phyloP scores from a whole-genome alignment of 2,329 filamentous ascomycete species.

The Calonectria hongkongensis region DNA sequence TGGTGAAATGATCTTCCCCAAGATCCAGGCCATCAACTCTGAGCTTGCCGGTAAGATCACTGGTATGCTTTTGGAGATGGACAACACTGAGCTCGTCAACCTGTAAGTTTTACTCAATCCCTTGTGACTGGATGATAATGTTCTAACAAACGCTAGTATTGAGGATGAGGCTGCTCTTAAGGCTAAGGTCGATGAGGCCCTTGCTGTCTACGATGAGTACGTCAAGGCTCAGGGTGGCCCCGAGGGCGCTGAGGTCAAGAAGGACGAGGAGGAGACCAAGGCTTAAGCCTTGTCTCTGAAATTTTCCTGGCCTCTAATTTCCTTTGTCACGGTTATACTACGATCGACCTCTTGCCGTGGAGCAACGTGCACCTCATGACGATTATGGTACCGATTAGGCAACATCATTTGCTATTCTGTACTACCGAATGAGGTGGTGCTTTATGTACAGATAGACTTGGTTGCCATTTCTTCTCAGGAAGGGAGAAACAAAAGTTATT shows the following conservation, averaged over 20 bases:
- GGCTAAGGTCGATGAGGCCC: constrained; percentile 97
- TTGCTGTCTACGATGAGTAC: constrained; percentile 98
- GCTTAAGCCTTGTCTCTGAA: constrained; percentile 57
- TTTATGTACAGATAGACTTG: constrained; percentile 65
- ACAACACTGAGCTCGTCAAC: constrained; percentile 93
- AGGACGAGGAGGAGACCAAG: constrained; percentile 70
- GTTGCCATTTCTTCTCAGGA: constrained; percentile 62
- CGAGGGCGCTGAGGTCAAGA: constrained; percentile 64
- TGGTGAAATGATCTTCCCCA: constrained; percentile 97
- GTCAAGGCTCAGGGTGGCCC: constrained; percentile 84
- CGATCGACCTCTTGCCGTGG: constrained; percentile 53
- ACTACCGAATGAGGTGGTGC: constrained; percentile 53
- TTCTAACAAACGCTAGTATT: constrained; percentile 74
- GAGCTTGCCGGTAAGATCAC: constrained; percentile 99
- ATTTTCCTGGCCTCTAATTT: constrained; percentile 50
- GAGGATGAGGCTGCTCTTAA: constrained; percentile 92
- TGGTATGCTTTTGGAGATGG: constrained; percentile 99
- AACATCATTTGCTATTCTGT: constrained; percentile 56
- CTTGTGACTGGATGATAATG: constrained; percentile 44
- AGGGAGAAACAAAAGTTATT: constrained; percentile 61
- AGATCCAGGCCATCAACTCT: constrained; percentile 95
- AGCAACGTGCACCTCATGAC: constrained; percentile 51
- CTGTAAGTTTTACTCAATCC: constrained; percentile 80
- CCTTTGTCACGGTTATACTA: constrained; percentile 56
- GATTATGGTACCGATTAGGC: constrained; percentile 53